Base-by-base conservation (phyloP, 2,329 filamentous ascomycete genomes). In the Aspergillus aculeatinus region DNA sequence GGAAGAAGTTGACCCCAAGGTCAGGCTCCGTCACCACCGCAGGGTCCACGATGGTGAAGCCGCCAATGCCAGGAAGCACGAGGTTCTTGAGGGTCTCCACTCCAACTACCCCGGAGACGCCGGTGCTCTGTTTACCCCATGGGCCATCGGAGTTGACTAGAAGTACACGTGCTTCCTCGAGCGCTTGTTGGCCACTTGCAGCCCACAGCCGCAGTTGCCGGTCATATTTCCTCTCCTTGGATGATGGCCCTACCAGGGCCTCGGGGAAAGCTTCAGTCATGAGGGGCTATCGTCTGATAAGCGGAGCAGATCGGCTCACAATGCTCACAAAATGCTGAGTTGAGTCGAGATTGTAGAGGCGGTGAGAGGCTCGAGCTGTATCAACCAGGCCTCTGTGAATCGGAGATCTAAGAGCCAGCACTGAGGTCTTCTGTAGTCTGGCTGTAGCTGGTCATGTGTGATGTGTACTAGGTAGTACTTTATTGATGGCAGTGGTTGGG, bases 131-230 rank as follows among this genome's bases (percentile, higher is more conserved):
- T n/a, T 66, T 64, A 49, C 72, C 71, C 51, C 78, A 73, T 3
- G 74, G 67, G 16, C 76, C 76, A 55, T 78, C 76, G 0, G 89
- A 91, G 76, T 96, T 97, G 62, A 99, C 81, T 5, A 99, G 83
- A 12, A 98, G 85, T n/a, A 99, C 88, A 67, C 96, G 90, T 23
- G 95, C 91, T 59, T 92, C 87, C 76, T 99, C 96, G 2, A 99
- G 83, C 16, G 93, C 94, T 66, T 89, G 85, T 75, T 99, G 95
- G 19, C 95, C 95, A 54, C 87, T 91, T 48, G 94, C 92, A 63
- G 93, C 96, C 95, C 95, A 99, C 14, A 99, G 81, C 56, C 96
- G 89, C 47, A 99, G 87, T 77, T 99, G 95, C 56, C 95, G 88
- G 76, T 99, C 95, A 79, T 99, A 99, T 73, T 91, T 96, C 76